A percentile compares a stretch with the other conserved stretches of the same genome.
Evolutionary conservation across 768 basidiomycete species (phyloP).

Genomic region (Pulveroboletus sp.): DNA sequence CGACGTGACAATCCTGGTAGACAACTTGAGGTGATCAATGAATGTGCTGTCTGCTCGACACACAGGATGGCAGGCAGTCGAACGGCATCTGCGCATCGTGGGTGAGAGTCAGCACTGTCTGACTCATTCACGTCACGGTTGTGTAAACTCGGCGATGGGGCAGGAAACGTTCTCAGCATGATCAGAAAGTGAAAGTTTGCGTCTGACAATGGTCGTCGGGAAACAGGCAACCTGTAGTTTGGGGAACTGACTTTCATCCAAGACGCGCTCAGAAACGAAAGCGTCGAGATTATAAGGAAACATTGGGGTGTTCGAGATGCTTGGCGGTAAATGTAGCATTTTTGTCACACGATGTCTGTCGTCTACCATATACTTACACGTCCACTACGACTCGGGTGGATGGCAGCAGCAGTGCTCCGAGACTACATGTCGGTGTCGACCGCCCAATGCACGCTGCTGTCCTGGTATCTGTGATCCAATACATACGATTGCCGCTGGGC

Average conservation of each 20-base stretch:
- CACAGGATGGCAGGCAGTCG: constrained; percentile 63
- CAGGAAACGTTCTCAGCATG: constrained; percentile 63
- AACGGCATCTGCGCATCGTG: constrained; percentile 3
- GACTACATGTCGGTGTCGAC: too few relatives aligned
- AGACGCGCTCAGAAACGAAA: constrained; percentile 48
- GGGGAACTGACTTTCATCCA: constrained; percentile 42
- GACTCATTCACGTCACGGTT: background rate
- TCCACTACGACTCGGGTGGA: too few relatives aligned
- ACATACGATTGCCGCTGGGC: too few relatives aligned
- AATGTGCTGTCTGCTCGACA: constrained; percentile 62
- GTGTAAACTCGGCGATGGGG: background rate
- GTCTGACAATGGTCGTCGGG: too few relatives aligned
- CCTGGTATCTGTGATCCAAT: too few relatives aligned
- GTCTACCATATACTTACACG: too few relatives aligned
- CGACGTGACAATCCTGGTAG: constrained; percentile 35
- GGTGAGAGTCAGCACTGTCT: too few relatives aligned
- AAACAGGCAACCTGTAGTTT: too few relatives aligned
- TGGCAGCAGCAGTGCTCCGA: too few relatives aligned
- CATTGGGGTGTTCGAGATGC: background rate
- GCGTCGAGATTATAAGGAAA: constrained; percentile 32
- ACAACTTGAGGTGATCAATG: constrained; percentile 37
- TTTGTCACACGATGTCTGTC: too few relatives aligned
- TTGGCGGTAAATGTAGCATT: too few relatives aligned
- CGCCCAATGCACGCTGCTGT: too few relatives aligned
- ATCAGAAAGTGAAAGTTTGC: constrained; percentile 56